Conservation (phyloP, 2,329 filamentous ascomycete genomes). For the Aspergillus intermedius region DNA sequence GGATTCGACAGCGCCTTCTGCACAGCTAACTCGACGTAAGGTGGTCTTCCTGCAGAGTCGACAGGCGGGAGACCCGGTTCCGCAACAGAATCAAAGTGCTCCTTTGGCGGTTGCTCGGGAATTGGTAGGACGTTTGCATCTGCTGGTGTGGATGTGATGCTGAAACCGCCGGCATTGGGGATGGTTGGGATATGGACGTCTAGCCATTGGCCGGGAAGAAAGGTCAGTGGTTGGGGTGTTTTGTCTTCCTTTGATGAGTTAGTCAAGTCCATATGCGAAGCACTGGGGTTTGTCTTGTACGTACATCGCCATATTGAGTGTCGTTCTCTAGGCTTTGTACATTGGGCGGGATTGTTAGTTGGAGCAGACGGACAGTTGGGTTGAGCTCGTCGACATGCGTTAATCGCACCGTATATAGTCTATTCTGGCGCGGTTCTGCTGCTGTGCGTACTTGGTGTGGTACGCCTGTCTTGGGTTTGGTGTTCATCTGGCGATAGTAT, state of each 20-base stretch:
- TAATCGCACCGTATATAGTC: slow-evolving; percentile 58
- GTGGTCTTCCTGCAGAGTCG: slow-evolving; percentile 21
- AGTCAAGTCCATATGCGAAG: not conserved
- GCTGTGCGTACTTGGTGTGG: slow-evolving; percentile 68
- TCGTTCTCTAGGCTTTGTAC: slow-evolving; percentile 21
- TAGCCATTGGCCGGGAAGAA: slow-evolving; percentile 80
- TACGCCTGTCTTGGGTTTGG: slow-evolving; percentile 29
- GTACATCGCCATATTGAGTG: slow-evolving; percentile 43
- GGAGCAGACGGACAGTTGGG: slow-evolving; percentile 60
- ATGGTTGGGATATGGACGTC: slow-evolving; percentile 70
- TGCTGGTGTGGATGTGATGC: slow-evolving; percentile 70
- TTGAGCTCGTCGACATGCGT: slow-evolving; percentile 59
- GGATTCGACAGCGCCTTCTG: slow-evolving; percentile 66
- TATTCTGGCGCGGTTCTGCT: slow-evolving; percentile 61
- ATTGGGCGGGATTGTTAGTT: slow-evolving; percentile 51
- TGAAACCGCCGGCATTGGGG: slow-evolving; percentile 73
- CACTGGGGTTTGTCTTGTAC: slow-evolving; percentile 5
- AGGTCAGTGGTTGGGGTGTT: slow-evolving; percentile 45
- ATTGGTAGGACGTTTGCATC: slow-evolving; percentile 37
- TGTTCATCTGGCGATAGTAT: slow-evolving; percentile 19
- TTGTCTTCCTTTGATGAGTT: slow-evolving; percentile 7
- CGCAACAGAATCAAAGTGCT: slow-evolving; percentile 11
- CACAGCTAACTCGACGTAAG: slow-evolving; percentile 71
- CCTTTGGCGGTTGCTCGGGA: slow-evolving; percentile 11
- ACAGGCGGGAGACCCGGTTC: slow-evolving; percentile 14